Conservation (phyloP, 1,284 basidiomycete species). For the Ustilago nuda region DNA sequence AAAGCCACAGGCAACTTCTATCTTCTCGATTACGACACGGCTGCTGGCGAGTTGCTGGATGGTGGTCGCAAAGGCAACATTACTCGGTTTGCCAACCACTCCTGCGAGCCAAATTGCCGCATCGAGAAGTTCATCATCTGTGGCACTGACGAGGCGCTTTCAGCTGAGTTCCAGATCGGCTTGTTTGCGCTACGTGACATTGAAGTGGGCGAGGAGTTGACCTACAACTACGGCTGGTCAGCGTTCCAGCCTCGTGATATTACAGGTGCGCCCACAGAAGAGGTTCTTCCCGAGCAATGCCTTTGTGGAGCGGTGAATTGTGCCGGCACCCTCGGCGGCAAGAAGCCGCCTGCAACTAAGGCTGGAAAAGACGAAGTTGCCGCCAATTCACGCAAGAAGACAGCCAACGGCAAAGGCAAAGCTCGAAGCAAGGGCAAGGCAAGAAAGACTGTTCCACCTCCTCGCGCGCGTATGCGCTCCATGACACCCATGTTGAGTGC, state of each 20-base stretch:
- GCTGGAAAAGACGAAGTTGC: background rate
- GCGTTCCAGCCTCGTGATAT: slow-evolving; percentile 55
- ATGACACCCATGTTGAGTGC: slow-evolving; percentile 33
- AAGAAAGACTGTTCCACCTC: slow-evolving; percentile 12
- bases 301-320: slow-evolving; percentile 61
- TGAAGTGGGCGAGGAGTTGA: slow-evolving; percentile 62
- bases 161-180: slow-evolving; percentile 64
- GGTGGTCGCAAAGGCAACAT: slow-evolving; percentile 63
- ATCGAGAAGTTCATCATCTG: slow-evolving; percentile 65
- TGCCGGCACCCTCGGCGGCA: slow-evolving; percentile 57
- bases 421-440: slow-evolving; percentile 18
- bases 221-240: slow-evolving; percentile 66
- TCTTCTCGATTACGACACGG: slow-evolving; percentile 62
- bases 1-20: slow-evolving; percentile 61
- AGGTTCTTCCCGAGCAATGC: slow-evolving; percentile 41
- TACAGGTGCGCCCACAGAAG: slow-evolving; percentile 39
- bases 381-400: slow-evolving; percentile 36
- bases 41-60: slow-evolving; percentile 64
- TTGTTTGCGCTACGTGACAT: slow-evolving; percentile 64
- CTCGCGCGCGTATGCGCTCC: slow-evolving; percentile 21
- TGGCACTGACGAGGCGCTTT: slow-evolving; percentile 58
- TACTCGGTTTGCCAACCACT: slow-evolving; percentile 66
- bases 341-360: slow-evolving; percentile 37
- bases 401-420: slow-evolving; percentile 31
- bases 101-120: slow-evolving; percentile 64